Percentiles rank a stretch among this genome's conserved stretches.
Conservation (phyloP, 495 filamentous ascomycete genomes). For the Neurospora sp. region DNA sequence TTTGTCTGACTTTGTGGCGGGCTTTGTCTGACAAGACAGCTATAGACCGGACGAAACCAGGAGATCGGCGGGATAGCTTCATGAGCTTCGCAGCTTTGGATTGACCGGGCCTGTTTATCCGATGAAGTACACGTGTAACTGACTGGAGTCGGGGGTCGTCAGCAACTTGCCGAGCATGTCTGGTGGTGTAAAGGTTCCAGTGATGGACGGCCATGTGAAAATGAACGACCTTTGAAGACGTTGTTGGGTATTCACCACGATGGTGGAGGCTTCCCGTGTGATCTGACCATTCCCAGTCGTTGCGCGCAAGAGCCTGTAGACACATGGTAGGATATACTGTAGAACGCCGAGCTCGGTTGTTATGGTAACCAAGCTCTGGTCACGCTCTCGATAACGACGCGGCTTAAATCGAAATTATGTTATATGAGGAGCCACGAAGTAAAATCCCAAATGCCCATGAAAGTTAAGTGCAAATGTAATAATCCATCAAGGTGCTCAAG, state of each 20-base stretch:
- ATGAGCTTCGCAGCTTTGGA: neutral
- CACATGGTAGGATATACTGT: neutral
- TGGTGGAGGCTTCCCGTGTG: neutral
- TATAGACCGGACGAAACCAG: neutral
- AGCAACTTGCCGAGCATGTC: neutral
- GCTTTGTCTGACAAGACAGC: neutral
- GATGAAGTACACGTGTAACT: neutral
- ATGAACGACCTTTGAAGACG: neutral
- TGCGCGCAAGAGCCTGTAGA: neutral
- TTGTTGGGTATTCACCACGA: neutral
- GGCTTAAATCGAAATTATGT: too few relatives aligned
- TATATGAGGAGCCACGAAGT: too few relatives aligned
- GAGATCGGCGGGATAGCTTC: neutral
- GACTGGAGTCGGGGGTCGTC: neutral
- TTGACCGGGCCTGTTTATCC: neutral
- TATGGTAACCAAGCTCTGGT: neutral
- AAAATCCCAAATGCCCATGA: too few relatives aligned
- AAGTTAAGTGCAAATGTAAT: neutral
- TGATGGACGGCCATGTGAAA: neutral
- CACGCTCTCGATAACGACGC: neutral
- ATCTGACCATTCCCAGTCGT: neutral
- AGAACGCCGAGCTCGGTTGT: neutral
- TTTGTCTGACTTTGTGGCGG: neutral
- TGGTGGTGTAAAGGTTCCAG: neutral
- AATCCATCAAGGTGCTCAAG: neutral